phyloP scores from a whole-genome alignment of 768 basidiomycete species.

The Pleurotus eryngii region DNA sequence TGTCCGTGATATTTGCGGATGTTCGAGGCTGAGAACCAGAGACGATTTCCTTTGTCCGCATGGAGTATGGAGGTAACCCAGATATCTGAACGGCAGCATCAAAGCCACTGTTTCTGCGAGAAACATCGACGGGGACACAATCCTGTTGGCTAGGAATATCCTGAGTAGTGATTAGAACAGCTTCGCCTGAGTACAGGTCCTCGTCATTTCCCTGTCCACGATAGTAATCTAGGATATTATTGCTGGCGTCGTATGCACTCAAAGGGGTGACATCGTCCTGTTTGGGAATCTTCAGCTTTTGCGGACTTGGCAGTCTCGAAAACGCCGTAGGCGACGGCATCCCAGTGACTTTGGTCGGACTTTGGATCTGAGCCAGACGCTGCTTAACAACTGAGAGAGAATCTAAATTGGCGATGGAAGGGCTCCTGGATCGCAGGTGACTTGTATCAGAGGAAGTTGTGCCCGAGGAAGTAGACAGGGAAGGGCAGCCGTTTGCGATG shows the following conservation, averaged over 20 bases:
- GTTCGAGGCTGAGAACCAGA: too few species aligned
- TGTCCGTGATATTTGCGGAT: too few species aligned
- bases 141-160: background rate
- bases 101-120: background rate
- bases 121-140: background rate
- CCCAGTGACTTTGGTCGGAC: slow-evolving; percentile 5
- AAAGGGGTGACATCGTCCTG: background rate
- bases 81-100: background rate
- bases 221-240: background rate
- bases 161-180: too few species aligned
- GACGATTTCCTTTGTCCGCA: too few species aligned
- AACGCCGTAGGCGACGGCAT: background rate
- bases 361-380: slow-evolving; percentile 54
- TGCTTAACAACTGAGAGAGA: slow-evolving; percentile 63
- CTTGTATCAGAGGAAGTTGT: slow-evolving; percentile 16
- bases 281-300: background rate
- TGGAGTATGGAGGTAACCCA: background rate
- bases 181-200: background rate
- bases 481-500: background rate
- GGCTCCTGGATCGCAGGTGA: slow-evolving; percentile 35
- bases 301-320: background rate
- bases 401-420: slow-evolving; percentile 61
- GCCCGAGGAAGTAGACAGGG: background rate
- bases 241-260: background rate
- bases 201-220: background rate